These are phyloP conservation scores for Colletotrichum sp. DNA, from an alignment of 2,329 filamentous ascomycete genomes.

Conservation along the genomic window DNA sequence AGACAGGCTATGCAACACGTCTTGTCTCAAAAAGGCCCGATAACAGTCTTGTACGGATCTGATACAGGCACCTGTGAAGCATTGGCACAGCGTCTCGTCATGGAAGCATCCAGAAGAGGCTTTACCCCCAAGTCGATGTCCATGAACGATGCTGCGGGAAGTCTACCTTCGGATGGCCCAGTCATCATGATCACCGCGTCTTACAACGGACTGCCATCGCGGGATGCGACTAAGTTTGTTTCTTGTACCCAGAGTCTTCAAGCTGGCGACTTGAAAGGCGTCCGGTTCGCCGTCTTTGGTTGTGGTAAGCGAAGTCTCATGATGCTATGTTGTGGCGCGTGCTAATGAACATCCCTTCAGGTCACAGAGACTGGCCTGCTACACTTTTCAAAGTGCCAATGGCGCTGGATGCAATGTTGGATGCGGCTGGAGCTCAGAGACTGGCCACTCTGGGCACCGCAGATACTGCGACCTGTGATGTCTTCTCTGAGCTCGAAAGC, in stretches of 20 bases:
- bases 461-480: constrained; percentile 68
- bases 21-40: constrained; percentile 27
- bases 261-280: constrained; percentile 47
- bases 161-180: constrained; percentile 59
- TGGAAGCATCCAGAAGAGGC: constrained; percentile 58
- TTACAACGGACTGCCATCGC: constrained; percentile 73
- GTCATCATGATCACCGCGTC: constrained; percentile 68
- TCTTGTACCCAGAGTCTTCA: constrained; percentile 61
- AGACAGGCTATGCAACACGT: no score
- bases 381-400: constrained; percentile 67
- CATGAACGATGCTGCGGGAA: constrained; percentile 61
- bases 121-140: constrained; percentile 53
- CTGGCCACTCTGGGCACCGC: constrained; percentile 49
- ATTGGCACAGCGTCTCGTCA: constrained; percentile 63
- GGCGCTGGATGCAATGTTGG: background rate
- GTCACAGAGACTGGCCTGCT: constrained; percentile 50
- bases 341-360: background rate
- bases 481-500: constrained; percentile 69
- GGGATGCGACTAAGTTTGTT: constrained; percentile 70
- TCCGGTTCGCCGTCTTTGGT: constrained; percentile 69
- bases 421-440: constrained; percentile 29
- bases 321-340: background rate
- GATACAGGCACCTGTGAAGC: constrained; percentile 73
- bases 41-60: constrained; percentile 70
- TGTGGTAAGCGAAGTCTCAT: constrained; percentile 42